Conservation (phyloP, 306 rosid genomes). For the Begonia masoniana region DNA sequence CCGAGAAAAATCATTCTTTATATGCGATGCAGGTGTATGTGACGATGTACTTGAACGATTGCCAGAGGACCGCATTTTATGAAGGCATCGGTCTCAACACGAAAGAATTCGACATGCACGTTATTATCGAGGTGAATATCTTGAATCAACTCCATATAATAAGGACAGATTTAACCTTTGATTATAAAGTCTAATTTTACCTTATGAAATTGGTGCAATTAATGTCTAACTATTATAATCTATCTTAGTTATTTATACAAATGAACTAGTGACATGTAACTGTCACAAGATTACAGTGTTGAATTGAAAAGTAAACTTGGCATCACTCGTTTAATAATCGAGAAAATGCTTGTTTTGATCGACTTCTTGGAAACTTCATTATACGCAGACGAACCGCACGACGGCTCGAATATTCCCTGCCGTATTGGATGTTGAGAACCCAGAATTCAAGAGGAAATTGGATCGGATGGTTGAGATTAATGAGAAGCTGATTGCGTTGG, state of each 20-base stretch:
- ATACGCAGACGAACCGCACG: constrained; percentile 84
- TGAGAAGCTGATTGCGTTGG: constrained; percentile 59
- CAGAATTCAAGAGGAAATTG: constrained; percentile 83
- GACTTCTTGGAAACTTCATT: constrained; percentile 4
- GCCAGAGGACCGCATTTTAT: constrained; percentile 91
- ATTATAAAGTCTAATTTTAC: no score
- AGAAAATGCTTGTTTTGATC: no score
- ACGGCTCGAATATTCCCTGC: constrained; percentile 95
- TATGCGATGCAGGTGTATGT: constrained; percentile 63
- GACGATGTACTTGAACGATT: constrained; percentile 96
- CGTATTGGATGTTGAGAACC: constrained; percentile 91
- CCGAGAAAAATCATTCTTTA: neutral
- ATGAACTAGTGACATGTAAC: no score
- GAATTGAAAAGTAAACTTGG: no score
- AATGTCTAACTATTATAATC: no score
- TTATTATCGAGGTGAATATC: constrained; percentile 80
- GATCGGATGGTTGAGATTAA: constrained; percentile 86
- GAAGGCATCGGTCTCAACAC: constrained; percentile 94
- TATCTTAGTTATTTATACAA: no score
- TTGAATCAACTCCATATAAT: neutral
- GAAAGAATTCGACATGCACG: constrained; percentile 96
- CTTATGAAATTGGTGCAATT: no score
- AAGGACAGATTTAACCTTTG: no score
- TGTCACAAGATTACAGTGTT: no score
- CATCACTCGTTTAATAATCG: no score